phyloP scores from a whole-genome alignment of 2,329 filamentous ascomycete species.

The Seiridium cupressi region DNA sequence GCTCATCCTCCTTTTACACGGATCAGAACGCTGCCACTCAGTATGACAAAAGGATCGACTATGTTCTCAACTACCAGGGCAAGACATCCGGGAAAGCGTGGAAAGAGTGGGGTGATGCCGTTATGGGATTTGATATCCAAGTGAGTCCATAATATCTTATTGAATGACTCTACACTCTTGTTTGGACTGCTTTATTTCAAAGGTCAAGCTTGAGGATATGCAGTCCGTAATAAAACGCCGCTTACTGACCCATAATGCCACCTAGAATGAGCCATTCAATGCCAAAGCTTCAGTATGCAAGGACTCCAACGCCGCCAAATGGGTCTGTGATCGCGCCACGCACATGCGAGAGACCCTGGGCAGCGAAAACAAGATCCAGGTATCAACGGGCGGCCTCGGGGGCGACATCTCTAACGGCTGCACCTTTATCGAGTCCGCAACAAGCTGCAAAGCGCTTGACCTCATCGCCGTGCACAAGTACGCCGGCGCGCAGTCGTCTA shows the following conservation, averaged over 20 bases:
- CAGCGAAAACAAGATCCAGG: conserved; percentile 23
- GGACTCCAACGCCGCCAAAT: conserved; percentile 18
- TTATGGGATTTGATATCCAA: conserved; percentile 31
- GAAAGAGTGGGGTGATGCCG: conserved; percentile 29
- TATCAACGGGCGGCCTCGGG: conserved; percentile 29
- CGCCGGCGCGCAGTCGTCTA: conserved; percentile 12
- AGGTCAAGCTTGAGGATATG: no score
- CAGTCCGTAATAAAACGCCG: not conserved
- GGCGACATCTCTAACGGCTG: conserved; percentile 28
- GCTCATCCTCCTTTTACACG: conserved; percentile 25
- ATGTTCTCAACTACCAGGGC: conserved; percentile 30
- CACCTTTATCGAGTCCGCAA: conserved; percentile 23
- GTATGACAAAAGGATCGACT: conserved; percentile 26
- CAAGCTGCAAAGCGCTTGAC: conserved; percentile 26
- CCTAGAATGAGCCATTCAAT: conserved; percentile 29
- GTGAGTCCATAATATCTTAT: conserved; percentile 7
- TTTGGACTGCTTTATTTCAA: no score
- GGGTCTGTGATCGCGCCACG: conserved; percentile 29
- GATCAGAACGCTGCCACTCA: conserved; percentile 24
- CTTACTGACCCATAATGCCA: not conserved
- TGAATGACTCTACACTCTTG: no score
- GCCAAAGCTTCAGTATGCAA: conserved; percentile 20
- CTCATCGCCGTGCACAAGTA: conserved; percentile 26
- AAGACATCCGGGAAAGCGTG: conserved; percentile 26
- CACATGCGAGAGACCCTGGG: conserved; percentile 23